These are phyloP conservation scores for Paspalum notatum DNA, from an alignment of 176 grass and related monocot species.

Conservation along the genomic window DNA sequence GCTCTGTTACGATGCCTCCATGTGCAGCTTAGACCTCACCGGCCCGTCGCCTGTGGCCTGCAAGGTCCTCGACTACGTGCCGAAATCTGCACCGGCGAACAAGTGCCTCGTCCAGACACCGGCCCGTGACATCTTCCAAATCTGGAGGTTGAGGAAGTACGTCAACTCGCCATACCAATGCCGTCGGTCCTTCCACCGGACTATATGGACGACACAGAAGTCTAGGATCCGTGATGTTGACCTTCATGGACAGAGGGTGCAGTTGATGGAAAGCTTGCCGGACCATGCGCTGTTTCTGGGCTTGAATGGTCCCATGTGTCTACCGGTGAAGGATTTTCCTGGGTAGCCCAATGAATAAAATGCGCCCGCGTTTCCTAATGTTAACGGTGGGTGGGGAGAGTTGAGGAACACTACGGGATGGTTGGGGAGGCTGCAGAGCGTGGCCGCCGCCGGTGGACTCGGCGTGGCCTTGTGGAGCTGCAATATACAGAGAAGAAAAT, in stretches of 20 bases:
- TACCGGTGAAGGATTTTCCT: background rate
- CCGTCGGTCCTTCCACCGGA: background rate
- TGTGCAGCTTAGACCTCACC: conserved; percentile 3
- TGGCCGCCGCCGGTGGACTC: too few species aligned
- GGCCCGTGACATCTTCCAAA: background rate
- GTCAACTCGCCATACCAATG: background rate
- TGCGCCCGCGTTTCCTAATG: too few species aligned
- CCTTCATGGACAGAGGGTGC: background rate
- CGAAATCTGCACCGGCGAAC: background rate
- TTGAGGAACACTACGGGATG: too few species aligned
- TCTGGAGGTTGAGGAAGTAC: background rate
- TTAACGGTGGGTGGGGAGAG: too few species aligned
- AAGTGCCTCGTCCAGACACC: conserved; percentile 9
- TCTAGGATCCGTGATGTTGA: background rate
- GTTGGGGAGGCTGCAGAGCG: too few species aligned
- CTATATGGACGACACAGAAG: background rate
- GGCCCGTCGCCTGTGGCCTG: background rate
- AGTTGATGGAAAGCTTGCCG: background rate
- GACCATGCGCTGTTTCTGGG: conserved; percentile 17
- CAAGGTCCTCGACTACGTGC: rapidly evolving
- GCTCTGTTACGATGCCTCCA: background rate
- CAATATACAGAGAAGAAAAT: too few species aligned
- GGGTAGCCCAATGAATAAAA: background rate
- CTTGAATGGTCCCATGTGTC: background rate
- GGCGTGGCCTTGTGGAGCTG: too few species aligned